Conservation (phyloP, 768 basidiomycete species). For the Tulasnella sp. region DNA sequence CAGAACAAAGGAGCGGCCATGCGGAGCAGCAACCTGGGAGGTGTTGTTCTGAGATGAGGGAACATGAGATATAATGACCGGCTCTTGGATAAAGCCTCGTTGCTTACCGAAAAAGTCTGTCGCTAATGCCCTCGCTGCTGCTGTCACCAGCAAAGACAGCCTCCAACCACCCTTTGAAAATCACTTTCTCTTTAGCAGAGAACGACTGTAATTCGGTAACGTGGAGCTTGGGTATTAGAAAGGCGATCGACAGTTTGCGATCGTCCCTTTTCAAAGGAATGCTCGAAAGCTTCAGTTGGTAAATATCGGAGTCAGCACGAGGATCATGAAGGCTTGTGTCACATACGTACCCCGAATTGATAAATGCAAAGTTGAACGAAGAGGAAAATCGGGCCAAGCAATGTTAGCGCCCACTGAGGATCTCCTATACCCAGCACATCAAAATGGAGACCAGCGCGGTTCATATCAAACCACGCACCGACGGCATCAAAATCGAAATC, state of each 20-base stretch:
- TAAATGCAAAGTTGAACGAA: constrained; percentile 15
- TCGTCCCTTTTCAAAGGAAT: neutral
- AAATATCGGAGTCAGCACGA: neutral
- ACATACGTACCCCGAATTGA: constrained; percentile 7
- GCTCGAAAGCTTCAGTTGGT: constrained; percentile 1
- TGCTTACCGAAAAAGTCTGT: constrained; percentile 10
- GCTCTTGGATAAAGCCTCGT: neutral
- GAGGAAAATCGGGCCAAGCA: constrained; percentile 14
- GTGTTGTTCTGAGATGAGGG: constrained; percentile 5
- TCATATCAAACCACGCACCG: constrained; percentile 5
- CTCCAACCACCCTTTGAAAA: constrained; percentile 10
- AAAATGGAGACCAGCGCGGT: neutral
- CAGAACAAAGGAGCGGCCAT: constrained; percentile 10
- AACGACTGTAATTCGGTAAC: neutral
- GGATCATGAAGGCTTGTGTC: neutral
- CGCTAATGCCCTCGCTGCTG: constrained; percentile 15
- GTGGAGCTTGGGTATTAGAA: neutral
- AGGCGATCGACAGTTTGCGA: neutral
- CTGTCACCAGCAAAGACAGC: constrained; percentile 12
- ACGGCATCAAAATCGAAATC: constrained; percentile 3
- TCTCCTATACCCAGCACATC: constrained; percentile 4
- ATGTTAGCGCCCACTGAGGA: constrained; percentile 2
- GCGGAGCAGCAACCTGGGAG: constrained; percentile 13
- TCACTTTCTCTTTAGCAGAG: neutral
- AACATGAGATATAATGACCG: neutral